These are phyloP conservation scores for Pleurotus giganteus DNA, from an alignment of 768 basidiomycete genomes.

Conservation along the genomic window DNA sequence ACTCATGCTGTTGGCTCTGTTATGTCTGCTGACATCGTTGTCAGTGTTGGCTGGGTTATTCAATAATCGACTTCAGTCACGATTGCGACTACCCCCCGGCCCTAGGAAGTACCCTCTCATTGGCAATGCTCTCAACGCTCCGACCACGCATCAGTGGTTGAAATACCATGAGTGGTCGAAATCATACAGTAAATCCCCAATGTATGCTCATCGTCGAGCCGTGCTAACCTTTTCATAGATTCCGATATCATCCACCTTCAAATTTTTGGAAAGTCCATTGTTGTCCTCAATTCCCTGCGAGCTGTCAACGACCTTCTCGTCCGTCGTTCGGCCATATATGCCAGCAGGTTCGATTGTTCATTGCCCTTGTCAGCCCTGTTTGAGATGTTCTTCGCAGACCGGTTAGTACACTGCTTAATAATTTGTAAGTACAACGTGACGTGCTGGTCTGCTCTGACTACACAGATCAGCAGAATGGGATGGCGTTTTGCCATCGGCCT, in stretches of 20 bases:
- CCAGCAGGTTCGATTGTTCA: conserved; percentile 26
- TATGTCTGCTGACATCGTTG: no score
- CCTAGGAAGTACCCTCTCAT: conserved; percentile 20
- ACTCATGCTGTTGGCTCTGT: no score
- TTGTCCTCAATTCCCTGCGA: conserved; percentile 34
- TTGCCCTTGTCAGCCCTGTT: not conserved
- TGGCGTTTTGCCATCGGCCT: conserved; percentile 36
- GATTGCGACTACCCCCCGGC: conserved; percentile 23
- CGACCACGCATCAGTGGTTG: conserved; percentile 6
- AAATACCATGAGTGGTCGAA: conserved; percentile 15
- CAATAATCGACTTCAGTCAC: no score
- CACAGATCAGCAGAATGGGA: conserved; percentile 32
- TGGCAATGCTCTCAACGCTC: conserved; percentile 23
- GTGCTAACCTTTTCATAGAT: conserved; percentile 15
- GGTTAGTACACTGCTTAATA: conserved; percentile 24
- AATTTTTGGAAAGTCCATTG: conserved; percentile 27
- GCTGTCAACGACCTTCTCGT: conserved; percentile 37
- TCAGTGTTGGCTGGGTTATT: no score
- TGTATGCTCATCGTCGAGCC: not conserved
- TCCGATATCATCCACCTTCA: conserved; percentile 28
- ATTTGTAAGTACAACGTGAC: conserved; percentile 20
- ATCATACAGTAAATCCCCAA: not conserved
- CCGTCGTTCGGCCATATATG: conserved; percentile 38
- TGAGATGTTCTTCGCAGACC: conserved; percentile 18
- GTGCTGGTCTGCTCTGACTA: not conserved